A percentile compares a stretch with the other conserved stretches of the same genome.
Conservation (phyloP, 2,329 filamentous ascomycete species). For the Diaporthe eres region DNA sequence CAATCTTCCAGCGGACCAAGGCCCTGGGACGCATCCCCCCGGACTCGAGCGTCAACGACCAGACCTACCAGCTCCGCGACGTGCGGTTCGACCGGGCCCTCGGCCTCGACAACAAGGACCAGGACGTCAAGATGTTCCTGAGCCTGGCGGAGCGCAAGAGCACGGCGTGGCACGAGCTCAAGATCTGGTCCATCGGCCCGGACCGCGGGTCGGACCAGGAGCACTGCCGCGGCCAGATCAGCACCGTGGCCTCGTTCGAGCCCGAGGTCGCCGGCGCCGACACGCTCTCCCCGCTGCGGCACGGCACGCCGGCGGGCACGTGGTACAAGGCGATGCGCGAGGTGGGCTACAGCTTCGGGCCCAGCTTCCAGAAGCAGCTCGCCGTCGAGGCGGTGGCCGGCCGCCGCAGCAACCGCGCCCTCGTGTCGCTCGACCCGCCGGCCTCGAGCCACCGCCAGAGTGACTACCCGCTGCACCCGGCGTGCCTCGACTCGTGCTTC, state of each 20-base stretch:
- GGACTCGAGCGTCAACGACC: background rate
- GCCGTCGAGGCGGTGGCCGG: background rate
- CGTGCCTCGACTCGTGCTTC: constrained; percentile 19
- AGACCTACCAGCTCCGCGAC: constrained; percentile 13
- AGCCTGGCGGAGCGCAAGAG: too few species aligned
- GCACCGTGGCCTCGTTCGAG: too few species aligned
- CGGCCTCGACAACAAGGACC: too few species aligned
- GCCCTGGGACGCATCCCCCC: constrained; percentile 28
- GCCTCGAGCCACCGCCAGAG: background rate
- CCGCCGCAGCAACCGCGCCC: background rate
- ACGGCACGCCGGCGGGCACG: background rate
- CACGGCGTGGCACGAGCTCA: too few species aligned
- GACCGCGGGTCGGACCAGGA: too few species aligned
- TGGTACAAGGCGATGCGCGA: constrained; percentile 14
- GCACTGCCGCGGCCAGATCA: background rate
- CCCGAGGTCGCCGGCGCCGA: too few species aligned
- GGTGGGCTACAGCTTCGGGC: background rate
- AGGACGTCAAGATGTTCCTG: too few species aligned
- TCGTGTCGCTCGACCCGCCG: too few species aligned
- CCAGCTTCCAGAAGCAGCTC: constrained; percentile 5
- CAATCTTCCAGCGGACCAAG: too few species aligned
- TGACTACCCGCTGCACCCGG: constrained; percentile 6
- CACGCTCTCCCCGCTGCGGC: background rate
- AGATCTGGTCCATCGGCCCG: too few species aligned
- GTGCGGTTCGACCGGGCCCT: too few species aligned